Percentiles rank a stretch among this genome's conserved stretches.
Conservation (phyloP, 202 grass and related monocot genomes). For the Panicum virgatum region DNA sequence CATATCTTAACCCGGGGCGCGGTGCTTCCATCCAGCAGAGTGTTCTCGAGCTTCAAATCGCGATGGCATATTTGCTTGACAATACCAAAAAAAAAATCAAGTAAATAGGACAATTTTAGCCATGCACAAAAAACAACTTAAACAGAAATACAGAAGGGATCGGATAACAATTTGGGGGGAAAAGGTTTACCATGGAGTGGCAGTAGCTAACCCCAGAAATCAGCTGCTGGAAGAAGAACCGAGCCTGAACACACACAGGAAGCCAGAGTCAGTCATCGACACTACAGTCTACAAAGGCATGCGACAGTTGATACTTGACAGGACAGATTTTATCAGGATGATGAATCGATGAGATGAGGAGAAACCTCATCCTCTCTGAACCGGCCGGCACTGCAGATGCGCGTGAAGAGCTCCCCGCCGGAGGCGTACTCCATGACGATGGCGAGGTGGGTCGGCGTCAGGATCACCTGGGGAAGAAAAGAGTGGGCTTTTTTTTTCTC, state of each 20-base stretch:
- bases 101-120: neutral
- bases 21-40: slow-evolving; percentile 53
- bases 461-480: slow-evolving; percentile 42
- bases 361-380: slow-evolving; percentile 55
- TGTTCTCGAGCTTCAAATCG: slow-evolving; percentile 64
- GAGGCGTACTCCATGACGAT: slow-evolving; percentile 66
- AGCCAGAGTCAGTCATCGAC: slow-evolving; percentile 3
- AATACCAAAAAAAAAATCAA: neutral
- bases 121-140: neutral
- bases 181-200: slow-evolving; percentile 52
- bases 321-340: neutral
- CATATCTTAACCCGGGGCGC: slow-evolving; percentile 63
- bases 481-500: neutral
- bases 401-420: slow-evolving; percentile 52
- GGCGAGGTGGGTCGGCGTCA: slow-evolving; percentile 57
- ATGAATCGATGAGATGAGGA: neutral
- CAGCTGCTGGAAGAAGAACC: slow-evolving; percentile 68
- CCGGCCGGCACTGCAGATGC: slow-evolving; percentile 51
- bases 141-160: neutral
- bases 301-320: neutral
- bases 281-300: neutral
- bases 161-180: neutral
- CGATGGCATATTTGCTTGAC: slow-evolving; percentile 66
- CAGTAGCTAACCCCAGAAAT: slow-evolving; percentile 65
- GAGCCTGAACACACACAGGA: slow-evolving; percentile 37